Evolutionary conservation across 164 flowering plant genomes (phyloP), one percentile per base, ranked within the genome.

Genomic region (Annona cherimola): DNA sequence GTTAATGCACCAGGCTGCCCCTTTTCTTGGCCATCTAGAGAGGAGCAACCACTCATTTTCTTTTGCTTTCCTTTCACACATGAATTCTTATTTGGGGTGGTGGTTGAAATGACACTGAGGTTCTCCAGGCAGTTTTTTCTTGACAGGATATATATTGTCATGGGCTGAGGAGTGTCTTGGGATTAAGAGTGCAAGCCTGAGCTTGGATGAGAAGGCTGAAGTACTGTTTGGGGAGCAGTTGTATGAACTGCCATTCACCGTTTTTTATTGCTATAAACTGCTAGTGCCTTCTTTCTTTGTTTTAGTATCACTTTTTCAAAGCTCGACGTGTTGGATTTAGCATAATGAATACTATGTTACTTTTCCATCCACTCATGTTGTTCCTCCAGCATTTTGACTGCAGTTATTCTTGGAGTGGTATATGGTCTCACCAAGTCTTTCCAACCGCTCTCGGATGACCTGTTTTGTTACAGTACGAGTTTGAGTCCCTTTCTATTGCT

Each of bases 101-200:
- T 50, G 57, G 6, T 45, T 50, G 3, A 54, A 20, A 46, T 70
- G 61, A 65, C 70, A 39, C 86, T 84, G 74, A 86, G 74, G 59
- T 74, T 80, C 73, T 74, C 77, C 87, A 87, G 95, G 91, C 98
- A 95, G 99, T 93, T 95, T 95, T 86, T 84, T 86, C 82, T 84
- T 95, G 89, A 87, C 99, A 95, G 99, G 98, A 77, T 82, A 90
- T 73, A 83, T 88, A 41, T 94, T 84, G 87, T 55, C 88, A 66
- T 84, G 86, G 62, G 86, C 87, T 69, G 39, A 86, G 69, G 87
- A 90, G 3, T 89, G 82, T 78, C 69, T 89, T 42, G 96, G 96
- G 20, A 4, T 95, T 69, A 74, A 80, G 39, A 73, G 85, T 42
- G 83, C 80, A 63, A 90, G 86, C 63, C 78, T 95, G 67, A 86